These are phyloP conservation scores for Boechera retrofracta DNA, from an alignment of 345 rosid species.

Conservation along the genomic window DNA sequence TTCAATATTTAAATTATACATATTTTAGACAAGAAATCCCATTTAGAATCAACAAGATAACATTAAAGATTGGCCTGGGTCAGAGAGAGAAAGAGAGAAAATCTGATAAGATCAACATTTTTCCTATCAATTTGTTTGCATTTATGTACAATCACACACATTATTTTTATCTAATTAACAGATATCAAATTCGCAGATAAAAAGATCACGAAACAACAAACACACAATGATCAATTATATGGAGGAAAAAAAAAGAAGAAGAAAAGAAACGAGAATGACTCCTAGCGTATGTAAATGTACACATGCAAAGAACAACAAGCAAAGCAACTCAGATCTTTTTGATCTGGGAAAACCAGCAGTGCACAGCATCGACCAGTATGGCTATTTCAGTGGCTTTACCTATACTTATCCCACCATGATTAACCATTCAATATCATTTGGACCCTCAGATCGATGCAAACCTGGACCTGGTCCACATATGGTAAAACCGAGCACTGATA, in stretches of 20 bases:
- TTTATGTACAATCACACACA: not conserved
- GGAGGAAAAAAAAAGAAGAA: not conserved
- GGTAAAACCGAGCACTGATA: conserved; percentile 8
- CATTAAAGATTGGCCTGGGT: not conserved
- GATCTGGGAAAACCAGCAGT: not conserved
- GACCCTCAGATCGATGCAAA: conserved; percentile 31
- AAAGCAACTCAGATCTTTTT: not conserved
- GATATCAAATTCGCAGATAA: not conserved
- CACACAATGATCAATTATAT: conserved; percentile 23
- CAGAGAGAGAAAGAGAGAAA: not conserved
- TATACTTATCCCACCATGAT: conserved; percentile 22
- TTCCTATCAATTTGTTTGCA: conserved; percentile 16
- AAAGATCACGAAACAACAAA: conserved; percentile 21
- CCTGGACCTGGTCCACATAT: conserved; percentile 24
- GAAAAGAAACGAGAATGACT: conserved; percentile 3
- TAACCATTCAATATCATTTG: conserved; percentile 18
- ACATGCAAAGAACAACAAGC: conserved; percentile 25
- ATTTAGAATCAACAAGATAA: conserved; percentile 27
- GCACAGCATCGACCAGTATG: conserved; percentile 7
- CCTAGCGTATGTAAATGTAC: conserved; percentile 26
- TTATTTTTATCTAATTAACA: not conserved
- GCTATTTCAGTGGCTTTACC: conserved; percentile 4
- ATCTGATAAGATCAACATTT: conserved; percentile 5
- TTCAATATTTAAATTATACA: not conserved
- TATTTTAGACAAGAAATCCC: not conserved